Conservation (phyloP, 257 asterid species). For the Sherardia arvensis region DNA sequence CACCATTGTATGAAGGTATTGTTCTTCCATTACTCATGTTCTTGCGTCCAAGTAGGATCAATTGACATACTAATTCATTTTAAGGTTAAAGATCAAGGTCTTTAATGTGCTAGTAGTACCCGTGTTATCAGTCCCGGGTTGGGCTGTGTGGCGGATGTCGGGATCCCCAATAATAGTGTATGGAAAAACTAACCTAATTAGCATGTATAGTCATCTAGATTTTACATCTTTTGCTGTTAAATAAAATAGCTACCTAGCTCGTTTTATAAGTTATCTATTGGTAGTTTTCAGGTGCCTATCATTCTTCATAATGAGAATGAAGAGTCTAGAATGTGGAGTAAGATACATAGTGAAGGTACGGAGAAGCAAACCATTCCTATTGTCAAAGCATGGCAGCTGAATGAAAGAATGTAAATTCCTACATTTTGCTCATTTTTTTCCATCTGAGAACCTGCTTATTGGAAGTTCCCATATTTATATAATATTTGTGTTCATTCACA, state of each 20-base stretch:
- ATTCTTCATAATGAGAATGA: conserved; percentile 58
- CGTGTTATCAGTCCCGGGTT: neutral
- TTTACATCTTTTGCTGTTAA: neutral
- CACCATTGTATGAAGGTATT: conserved; percentile 79
- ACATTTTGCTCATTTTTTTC: conserved; percentile 5
- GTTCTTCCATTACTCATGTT: no score
- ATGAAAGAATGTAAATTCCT: conserved; percentile 69
- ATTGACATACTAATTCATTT: no score
- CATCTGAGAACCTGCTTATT: neutral
- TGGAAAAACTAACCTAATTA: neutral
- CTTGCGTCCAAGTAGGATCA: no score
- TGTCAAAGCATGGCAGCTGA: conserved; percentile 86
- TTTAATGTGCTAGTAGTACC: neutral
- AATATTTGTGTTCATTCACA: conserved; percentile 11
- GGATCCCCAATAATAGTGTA: no score
- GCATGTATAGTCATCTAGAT: neutral
- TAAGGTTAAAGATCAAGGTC: neutral
- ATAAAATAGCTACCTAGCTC: neutral
- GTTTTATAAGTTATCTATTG: conserved; percentile 14
- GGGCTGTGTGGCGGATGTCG: no score
- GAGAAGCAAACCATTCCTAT: conserved; percentile 65
- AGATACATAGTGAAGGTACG: conserved; percentile 53
- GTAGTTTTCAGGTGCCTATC: conserved; percentile 60
- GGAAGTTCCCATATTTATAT: neutral
- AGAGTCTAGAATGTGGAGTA: conserved; percentile 67